These are phyloP conservation scores for Gloeopeniophorella convolvens DNA, from an alignment of 768 basidiomycete genomes.

Conservation along the genomic window DNA sequence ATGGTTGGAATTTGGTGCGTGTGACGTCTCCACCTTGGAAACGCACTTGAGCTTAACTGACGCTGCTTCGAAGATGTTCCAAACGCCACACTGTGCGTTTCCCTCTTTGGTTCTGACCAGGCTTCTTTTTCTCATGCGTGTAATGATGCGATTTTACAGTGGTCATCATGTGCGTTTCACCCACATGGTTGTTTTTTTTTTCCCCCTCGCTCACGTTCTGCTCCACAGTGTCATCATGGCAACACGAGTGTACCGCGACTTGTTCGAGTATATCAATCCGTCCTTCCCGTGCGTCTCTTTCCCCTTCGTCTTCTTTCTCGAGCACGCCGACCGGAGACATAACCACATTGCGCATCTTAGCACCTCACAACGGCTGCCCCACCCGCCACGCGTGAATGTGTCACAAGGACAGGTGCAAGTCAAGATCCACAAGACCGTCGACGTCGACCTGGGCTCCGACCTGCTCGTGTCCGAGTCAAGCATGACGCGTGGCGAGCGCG, in stretches of 20 bases:
- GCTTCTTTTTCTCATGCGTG: not conserved
- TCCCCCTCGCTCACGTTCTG: not conserved
- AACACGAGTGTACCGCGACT: slow-evolving; percentile 8
- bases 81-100: slow-evolving; percentile 1
- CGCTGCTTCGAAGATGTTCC: not conserved
- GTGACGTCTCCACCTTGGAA: not conserved
- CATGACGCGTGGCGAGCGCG: slow-evolving; percentile 1
- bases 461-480: not conserved
- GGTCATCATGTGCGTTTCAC: slow-evolving; percentile 6
- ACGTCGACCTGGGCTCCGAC: not conserved
- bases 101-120: not conserved
- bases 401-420: not conserved
- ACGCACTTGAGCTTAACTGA: not conserved
- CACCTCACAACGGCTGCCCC: not conserved
- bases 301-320: not conserved
- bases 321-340: not conserved
- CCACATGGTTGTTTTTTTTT: not conserved
- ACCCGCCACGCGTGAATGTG: not conserved
- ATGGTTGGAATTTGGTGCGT: slow-evolving; percentile 9
- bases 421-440: slow-evolving; percentile 3
- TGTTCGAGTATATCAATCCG: slow-evolving; percentile 6
- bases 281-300: not conserved
- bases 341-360: not conserved
- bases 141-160: not conserved
- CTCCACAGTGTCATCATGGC: not conserved